Percentiles rank a stretch among this genome's conserved stretches.
Conservation (phyloP, 306 rosid species). For the Sicyos edulis region DNA sequence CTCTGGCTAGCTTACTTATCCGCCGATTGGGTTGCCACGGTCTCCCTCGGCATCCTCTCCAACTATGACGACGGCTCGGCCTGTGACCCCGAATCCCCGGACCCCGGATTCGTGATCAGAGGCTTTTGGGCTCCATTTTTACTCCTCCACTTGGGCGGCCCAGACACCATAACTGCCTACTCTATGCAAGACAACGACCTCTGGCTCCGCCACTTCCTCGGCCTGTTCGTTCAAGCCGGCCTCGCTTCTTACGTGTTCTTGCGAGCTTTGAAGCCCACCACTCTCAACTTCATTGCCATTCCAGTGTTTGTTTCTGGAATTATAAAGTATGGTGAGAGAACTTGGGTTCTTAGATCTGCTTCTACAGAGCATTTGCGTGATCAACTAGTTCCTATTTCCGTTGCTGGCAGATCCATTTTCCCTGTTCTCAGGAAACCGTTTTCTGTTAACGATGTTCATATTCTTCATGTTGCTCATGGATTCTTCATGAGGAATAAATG, state of each 20-base stretch:
- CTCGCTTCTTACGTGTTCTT: not conserved
- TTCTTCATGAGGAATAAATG: slow-evolving; percentile 27
- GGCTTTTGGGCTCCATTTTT: not conserved
- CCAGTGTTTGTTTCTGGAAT: not conserved
- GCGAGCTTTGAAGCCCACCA: not conserved
- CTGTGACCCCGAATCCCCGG: not conserved
- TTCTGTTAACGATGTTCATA: not conserved
- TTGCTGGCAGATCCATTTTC: not conserved
- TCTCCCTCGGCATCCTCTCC: slow-evolving; percentile 1
- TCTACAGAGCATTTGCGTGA: not conserved
- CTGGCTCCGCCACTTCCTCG: not conserved
- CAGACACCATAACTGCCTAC: not conserved
- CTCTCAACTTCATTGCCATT: not conserved
- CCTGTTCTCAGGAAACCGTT: not conserved
- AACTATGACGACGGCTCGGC: not conserved
- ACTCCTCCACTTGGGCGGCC: not conserved
- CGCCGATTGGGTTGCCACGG: not conserved
- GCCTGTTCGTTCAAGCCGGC: not conserved
- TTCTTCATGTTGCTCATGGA: slow-evolving; percentile 19
- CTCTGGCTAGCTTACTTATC: not conserved
- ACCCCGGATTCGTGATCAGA: not conserved
- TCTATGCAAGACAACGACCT: not conserved
- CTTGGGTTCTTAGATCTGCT: not conserved
- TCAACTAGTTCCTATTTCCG: not conserved
- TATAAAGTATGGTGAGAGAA: not conserved